These are phyloP conservation scores for Coemansia asiatica DNA, from an alignment of 192 early-diverging fungal genomes.

Conservation along the genomic window DNA sequence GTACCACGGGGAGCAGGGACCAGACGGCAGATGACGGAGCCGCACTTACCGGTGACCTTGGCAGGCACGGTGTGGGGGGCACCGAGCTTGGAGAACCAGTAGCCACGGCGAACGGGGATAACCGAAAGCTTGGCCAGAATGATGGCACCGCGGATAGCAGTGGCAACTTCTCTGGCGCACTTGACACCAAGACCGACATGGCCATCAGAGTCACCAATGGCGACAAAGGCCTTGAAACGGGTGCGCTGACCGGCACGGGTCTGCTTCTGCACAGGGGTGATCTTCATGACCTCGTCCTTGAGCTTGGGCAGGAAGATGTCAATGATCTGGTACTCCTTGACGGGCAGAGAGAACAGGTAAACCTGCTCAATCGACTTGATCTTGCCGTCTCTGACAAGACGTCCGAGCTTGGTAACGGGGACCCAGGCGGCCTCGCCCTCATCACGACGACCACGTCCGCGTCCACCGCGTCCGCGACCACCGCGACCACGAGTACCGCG, in stretches of 20 bases:
- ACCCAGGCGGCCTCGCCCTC: constrained; percentile 85
- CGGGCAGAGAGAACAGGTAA: constrained; percentile 96
- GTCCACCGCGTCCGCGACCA: constrained; percentile 70
- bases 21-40: constrained; percentile 88
- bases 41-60: constrained; percentile 97
- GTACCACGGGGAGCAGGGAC: constrained; percentile 99
- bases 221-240: constrained; percentile 99
- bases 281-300: constrained; percentile 99
- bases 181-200: constrained; percentile 99
- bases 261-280: constrained; percentile 99
- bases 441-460: constrained; percentile 79
- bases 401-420: constrained; percentile 98
- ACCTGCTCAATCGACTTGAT: constrained; percentile 97
- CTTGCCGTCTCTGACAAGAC: constrained; percentile 96
- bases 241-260: constrained; percentile 99
- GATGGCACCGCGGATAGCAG: constrained; percentile 97
- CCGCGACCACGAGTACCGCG: constrained; percentile 82
- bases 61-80: constrained; percentile 96
- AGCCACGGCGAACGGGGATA: constrained; percentile 97
- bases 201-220: constrained; percentile 95
- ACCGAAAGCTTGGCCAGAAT: constrained; percentile 98
- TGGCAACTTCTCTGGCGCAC: constrained; percentile 99
- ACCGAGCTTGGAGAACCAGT: constrained; percentile 96
- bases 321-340: constrained; percentile 99
- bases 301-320: constrained; percentile 93